Base-by-base conservation (phyloP, 495 filamentous ascomycete species). In the Hypoxylon subgilvum region DNA sequence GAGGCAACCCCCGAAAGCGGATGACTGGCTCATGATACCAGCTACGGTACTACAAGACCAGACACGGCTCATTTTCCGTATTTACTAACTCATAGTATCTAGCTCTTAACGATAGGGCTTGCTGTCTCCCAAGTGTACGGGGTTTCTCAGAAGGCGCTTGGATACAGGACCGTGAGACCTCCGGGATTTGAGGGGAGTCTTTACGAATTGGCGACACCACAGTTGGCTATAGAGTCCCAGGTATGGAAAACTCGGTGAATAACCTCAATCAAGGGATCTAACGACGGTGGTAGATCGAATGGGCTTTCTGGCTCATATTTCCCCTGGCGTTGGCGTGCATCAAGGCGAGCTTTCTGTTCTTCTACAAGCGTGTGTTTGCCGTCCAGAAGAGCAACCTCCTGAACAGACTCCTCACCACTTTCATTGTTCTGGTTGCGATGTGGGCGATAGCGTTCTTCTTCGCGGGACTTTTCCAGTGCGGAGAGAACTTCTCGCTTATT, bases 11-110 rank as follows among this genome's bases (percentile, higher is more conserved):
- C 58, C 65, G 0, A 61, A 61, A 32, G 60, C 61, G n/a, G 71
- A 74, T 47, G 71, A 72, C 51, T 74, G 71, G 71, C 57, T 74
- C 30, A 58, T 74, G 44, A 28, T 74, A 48, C 68, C 68, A 2
- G 70, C 65, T 19, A 54, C 60, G 8, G 71, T 74, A 55, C 7
- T 41, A 6, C 7, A 35, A 16, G 13, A n/a, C 30, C 6, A 1
- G 12, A 16, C 9, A 19, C 6, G 14, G 2, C n/a, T 18, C 2
- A 8, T 16, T 14, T 14, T n/a, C 2, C 13, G 10, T 16, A 9
- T 21, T 13, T 7, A 35, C 43, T 52, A 13, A 52, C 12, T 34
- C 2, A 45, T 21, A 1, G 13, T 25, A 1, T 13, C 27, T 48
- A 65, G 65, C 41, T 68, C 8, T 3, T 60, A 2, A 61, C 65